Percentiles rank a stretch among this genome's conserved stretches.
phyloP scores from a whole-genome alignment of 2,329 filamentous ascomycete species.

The Plenodomus tracheiphilus region DNA sequence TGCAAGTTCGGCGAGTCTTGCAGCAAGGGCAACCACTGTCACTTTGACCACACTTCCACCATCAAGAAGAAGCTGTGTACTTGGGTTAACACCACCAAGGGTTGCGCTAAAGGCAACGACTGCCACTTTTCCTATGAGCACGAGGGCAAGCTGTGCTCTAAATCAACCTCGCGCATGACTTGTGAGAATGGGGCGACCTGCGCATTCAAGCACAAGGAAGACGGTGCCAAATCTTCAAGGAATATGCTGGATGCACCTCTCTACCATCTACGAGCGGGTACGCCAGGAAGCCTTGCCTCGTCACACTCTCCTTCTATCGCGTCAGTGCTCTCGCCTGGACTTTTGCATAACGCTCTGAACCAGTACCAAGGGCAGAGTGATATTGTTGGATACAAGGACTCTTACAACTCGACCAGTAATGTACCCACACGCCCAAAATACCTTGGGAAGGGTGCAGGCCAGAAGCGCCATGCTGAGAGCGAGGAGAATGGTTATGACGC shows the following conservation, averaged over 20 bases:
- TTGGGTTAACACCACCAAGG: conserved; percentile 4
- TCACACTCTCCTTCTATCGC: background rate
- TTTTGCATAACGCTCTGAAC: background rate
- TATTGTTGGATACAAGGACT: background rate
- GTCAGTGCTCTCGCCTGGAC: background rate
- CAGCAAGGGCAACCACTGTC: conserved; percentile 1
- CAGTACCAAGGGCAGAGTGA: background rate
- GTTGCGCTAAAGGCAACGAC: conserved; percentile 2
- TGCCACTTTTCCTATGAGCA: conserved; percentile 5
- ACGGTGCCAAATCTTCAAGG: background rate
- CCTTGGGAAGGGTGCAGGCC: background rate
- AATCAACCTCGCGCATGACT: background rate
- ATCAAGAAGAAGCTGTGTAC: conserved; percentile 2
- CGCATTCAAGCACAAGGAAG: conserved; percentile 7
- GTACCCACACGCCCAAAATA: background rate
- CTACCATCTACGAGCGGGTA: background rate
- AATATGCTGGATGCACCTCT: background rate
- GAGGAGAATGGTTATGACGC: background rate
- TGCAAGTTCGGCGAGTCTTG: conserved; percentile 6
- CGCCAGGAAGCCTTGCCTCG: no score
- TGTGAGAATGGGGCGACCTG: conserved; percentile 2
- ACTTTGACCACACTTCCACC: conserved; percentile 1
- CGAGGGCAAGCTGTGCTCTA: conserved; percentile 1
- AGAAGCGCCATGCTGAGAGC: background rate
- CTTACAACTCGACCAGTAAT: background rate